These are phyloP conservation scores for Monilinia laxa DNA, from an alignment of 2,329 filamentous ascomycete genomes.

Conservation along the genomic window DNA sequence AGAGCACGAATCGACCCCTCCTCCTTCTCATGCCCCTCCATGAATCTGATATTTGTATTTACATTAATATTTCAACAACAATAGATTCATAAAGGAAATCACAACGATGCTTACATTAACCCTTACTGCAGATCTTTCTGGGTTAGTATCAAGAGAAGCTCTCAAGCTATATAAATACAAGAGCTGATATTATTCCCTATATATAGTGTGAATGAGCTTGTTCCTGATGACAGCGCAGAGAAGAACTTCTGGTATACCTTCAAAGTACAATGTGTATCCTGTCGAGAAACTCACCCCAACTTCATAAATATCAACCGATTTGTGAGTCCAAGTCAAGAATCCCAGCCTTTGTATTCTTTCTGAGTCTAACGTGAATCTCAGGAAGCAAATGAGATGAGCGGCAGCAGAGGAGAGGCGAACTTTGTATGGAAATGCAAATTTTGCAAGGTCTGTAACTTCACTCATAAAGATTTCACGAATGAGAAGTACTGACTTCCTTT, in stretches of 20 bases:
- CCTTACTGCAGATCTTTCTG: conserved; percentile 66
- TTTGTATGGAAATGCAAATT: conserved; percentile 99
- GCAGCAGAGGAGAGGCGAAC: conserved; percentile 92
- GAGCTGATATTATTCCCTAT: conserved; percentile 18
- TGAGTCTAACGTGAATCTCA: conserved; percentile 41
- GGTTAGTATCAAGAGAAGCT: conserved; percentile 50
- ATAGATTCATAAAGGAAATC: conserved; percentile 3
- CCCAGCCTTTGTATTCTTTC: too few relatives aligned
- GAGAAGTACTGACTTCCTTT: conserved; percentile 5
- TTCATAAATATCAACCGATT: conserved; percentile 84
- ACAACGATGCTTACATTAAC: conserved; percentile 60
- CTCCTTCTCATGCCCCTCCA: conserved; percentile 15
- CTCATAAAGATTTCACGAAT: background rate
- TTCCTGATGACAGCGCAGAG: conserved; percentile 77
- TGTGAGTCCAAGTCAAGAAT: conserved; percentile 48
- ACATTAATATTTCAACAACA: background rate
- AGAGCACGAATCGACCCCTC: conserved; percentile 15
- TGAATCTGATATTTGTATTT: conserved; percentile 10
- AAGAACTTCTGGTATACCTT: conserved; percentile 95
- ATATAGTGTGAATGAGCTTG: conserved; percentile 81
- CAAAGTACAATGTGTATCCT: conserved; percentile 97
- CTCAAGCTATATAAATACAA: background rate
- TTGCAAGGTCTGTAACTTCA: conserved; percentile 69
- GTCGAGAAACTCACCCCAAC: conserved; percentile 86
- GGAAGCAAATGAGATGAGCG: conserved; percentile 89